These are phyloP conservation scores for Crinitomyces ghanaensis DNA, from an alignment of 805 yeast species.

Conservation along the genomic window DNA sequence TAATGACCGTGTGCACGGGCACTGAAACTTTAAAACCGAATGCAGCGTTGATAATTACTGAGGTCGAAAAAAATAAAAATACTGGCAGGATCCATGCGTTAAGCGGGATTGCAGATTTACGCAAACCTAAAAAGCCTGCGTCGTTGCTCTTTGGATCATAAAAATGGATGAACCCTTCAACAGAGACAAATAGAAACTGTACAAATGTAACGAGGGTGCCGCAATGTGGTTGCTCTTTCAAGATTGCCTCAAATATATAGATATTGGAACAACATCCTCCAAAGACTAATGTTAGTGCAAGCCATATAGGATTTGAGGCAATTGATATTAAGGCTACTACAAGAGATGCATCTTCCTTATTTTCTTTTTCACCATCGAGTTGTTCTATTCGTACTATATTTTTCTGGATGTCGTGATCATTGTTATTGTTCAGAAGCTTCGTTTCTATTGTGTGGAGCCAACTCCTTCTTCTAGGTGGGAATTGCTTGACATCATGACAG, in stretches of 20 bases:
- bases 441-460: no score
- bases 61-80: conserved; percentile 37
- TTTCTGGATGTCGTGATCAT: no score
- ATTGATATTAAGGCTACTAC: no score
- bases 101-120: conserved; percentile 24
- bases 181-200: conserved; percentile 42
- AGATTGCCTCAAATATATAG: conserved; percentile 44
- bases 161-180: conserved; percentile 32
- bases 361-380: no score
- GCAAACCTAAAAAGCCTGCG: no score
- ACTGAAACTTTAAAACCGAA: conserved; percentile 47
- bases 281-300: conserved; percentile 34
- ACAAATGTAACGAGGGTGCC: conserved; percentile 47
- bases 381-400: no score
- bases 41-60: conserved; percentile 46
- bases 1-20: conserved; percentile 54
- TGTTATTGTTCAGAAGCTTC: no score
- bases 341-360: no score
- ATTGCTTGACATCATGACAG: no score
- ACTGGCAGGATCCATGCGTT: conserved; percentile 35
- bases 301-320: no score
- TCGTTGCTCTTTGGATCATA: no score
- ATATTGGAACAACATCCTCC: conserved; percentile 72
- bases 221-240: conserved; percentile 27
- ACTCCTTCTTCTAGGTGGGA: no score